Base-by-base conservation (phyloP, 2,329 filamentous ascomycete species). In the Phyllosticta citrichinensis region DNA sequence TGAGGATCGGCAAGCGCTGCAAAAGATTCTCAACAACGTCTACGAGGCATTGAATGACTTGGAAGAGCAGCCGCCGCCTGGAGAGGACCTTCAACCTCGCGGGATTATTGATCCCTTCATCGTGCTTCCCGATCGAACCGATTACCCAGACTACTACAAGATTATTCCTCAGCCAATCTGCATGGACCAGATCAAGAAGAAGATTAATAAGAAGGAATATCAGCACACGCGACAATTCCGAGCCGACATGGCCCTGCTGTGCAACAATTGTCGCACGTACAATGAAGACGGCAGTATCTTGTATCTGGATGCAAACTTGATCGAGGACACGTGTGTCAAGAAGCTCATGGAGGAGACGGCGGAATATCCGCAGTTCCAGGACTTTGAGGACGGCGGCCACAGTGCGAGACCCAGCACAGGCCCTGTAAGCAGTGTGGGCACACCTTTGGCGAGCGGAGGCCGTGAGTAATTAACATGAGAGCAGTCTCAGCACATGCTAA, bases 121-220 rank as follows among this genome's bases (percentile, higher is more conserved):
- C 74, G 92, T 94, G 70, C 80, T 97, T 33, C 93, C 93, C 1
- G 87, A 91, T 51, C 95, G 91, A 77, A 87, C 87, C 62, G 86
- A 93, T 63, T 99, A 95, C 71, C 88, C 91, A 25, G 92, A 97
- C 72, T 99, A 99, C 78, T 99, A 97, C 73, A 78, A 93, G 71
- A 85, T 97, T 73, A 99, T 99, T 73, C 84, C 87, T 70, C 87
- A 87, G 60, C 94, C 94, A 0, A 97, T 99, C 70, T 93, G 89
- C 70, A 96, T 97, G 88, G 94, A 96, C 67, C 87, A 91, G 73
- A 96, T 99, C 70, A 86, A 90, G 72, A 89, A 88, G 72, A 93
- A 91, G 80, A 96, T 99, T 77, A 97, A 96, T 79, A 93, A 90
- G 75, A 90, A 95, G 70, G 90, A 97, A 71, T 99, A 99, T 74